Percentiles rank a stretch among this genome's conserved stretches.
Evolutionary conservation across 2,329 filamentous ascomycete genomes (phyloP).

Genomic region (Colletotrichum costaricense): DNA sequence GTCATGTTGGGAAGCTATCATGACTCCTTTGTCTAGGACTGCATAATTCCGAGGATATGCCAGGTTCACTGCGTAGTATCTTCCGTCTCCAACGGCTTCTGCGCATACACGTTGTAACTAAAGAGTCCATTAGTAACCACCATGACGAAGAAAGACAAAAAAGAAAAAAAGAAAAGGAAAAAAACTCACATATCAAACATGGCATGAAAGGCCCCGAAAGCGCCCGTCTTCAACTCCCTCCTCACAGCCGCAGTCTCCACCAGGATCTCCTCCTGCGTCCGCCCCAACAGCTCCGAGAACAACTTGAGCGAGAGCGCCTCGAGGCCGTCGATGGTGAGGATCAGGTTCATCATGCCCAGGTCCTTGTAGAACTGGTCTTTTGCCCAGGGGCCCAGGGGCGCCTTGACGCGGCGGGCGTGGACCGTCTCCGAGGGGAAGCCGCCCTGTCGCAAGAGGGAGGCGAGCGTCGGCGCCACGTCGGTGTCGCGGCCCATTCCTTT

Average conservation of each 20-base stretch:
- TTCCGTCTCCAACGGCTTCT: too few species aligned
- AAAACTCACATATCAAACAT: slow-evolving; percentile 43
- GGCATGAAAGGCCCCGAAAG: slow-evolving; percentile 42
- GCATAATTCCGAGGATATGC: too few species aligned
- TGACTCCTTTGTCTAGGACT: too few species aligned
- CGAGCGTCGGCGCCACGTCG: slow-evolving; percentile 40
- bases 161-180: not conserved
- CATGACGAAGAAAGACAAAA: not conserved
- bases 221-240: slow-evolving; percentile 41
- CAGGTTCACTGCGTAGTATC: too few species aligned
- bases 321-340: slow-evolving; percentile 37
- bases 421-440: slow-evolving; percentile 44
- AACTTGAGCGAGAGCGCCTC: slow-evolving; percentile 38
- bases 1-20: too few species aligned
- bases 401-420: slow-evolving; percentile 41
- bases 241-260: slow-evolving; percentile 41
- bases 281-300: slow-evolving; percentile 44
- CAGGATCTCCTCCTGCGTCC: slow-evolving; percentile 40
- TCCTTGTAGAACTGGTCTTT: slow-evolving; percentile 53
- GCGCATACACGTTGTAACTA: too few species aligned
- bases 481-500: slow-evolving; percentile 43
- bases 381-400: slow-evolving; percentile 50
- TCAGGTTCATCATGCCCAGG: slow-evolving; percentile 43
- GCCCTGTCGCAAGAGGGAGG: slow-evolving; percentile 39
- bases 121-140: too few species aligned